phyloP scores from a whole-genome alignment of 768 basidiomycete genomes.

The Neoboletus magnificus region DNA sequence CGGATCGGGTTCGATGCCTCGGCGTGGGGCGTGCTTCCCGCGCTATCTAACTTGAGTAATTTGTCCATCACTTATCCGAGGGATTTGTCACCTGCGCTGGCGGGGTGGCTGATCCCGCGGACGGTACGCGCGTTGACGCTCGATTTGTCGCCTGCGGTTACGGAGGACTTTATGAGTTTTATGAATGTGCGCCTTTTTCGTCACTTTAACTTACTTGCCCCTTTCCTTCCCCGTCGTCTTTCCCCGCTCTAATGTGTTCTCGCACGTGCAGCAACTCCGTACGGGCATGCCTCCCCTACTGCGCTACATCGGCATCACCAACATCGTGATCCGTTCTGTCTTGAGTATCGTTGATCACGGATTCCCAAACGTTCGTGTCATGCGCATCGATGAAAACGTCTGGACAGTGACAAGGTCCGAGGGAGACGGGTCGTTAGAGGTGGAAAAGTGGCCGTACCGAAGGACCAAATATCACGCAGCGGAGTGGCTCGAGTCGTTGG shows the following conservation, averaged over 20 bases:
- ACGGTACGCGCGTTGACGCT: conserved; percentile 47
- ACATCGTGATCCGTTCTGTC: conserved; percentile 41
- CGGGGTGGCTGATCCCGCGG: conserved; percentile 65
- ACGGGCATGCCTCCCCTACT: conserved; percentile 52
- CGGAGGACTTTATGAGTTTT: conserved; percentile 43
- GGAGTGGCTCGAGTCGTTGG: conserved; percentile 66
- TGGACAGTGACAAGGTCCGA: conserved; percentile 45
- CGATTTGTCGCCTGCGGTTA: conserved; percentile 33
- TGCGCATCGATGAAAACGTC: conserved; percentile 50
- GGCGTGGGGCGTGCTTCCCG: conserved; percentile 68
- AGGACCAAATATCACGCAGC: conserved; percentile 48
- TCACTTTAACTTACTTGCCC: neutral
- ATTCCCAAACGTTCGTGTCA: conserved; percentile 59
- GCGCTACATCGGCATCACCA: conserved; percentile 54
- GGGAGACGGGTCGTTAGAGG: conserved; percentile 35
- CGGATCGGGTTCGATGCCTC: conserved; percentile 66
- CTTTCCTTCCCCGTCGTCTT: neutral
- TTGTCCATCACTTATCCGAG: conserved; percentile 61
- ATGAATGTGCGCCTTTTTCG: conserved; percentile 33
- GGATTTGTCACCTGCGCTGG: conserved; percentile 60
- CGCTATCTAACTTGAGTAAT: conserved; percentile 47
- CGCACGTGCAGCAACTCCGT: conserved; percentile 50
- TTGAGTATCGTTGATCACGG: conserved; percentile 51
- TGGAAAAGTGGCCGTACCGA: conserved; percentile 57
- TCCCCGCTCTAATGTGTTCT: neutral